These are phyloP conservation scores for Chytriomyces hyalinus DNA, from an alignment of 192 early-diverging fungal species.

Conservation along the genomic window DNA sequence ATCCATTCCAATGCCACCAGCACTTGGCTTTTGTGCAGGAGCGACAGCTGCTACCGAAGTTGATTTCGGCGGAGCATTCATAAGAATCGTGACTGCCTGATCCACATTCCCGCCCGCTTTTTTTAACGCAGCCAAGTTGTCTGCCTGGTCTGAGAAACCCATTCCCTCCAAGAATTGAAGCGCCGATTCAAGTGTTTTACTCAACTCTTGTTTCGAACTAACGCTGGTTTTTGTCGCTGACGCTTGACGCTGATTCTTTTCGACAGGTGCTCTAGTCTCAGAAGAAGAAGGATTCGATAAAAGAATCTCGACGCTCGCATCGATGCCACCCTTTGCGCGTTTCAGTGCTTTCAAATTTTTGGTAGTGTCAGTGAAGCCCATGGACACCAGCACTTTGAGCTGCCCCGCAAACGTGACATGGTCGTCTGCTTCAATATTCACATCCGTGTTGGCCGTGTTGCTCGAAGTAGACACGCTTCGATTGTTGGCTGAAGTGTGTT, in stretches of 20 bases:
- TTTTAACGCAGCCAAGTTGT: constrained; percentile 72
- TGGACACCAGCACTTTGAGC: constrained; percentile 52
- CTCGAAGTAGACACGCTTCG: background rate
- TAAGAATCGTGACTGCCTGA: constrained; percentile 68
- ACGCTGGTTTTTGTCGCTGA: background rate
- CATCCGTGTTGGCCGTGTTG: background rate
- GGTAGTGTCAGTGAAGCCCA: constrained; percentile 85
- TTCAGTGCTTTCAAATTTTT: constrained; percentile 71
- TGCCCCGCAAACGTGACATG: constrained; percentile 38
- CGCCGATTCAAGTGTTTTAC: constrained; percentile 51
- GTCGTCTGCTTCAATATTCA: constrained; percentile 31
- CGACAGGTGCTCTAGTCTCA: background rate
- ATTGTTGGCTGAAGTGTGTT: background rate
- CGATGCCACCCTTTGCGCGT: constrained; percentile 71
- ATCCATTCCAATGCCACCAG: constrained; percentile 1
- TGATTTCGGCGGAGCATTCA: constrained; percentile 46
- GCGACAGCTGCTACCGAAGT: background rate
- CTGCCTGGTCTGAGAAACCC: constrained; percentile 73
- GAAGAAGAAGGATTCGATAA: constrained; percentile 21
- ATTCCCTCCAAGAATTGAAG: constrained; percentile 64
- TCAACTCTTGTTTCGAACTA: constrained; percentile 35
- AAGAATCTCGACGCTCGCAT: constrained; percentile 71
- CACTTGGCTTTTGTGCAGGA: background rate
- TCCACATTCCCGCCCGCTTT: constrained; percentile 77
- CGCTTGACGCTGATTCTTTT: background rate